Evolutionary conservation across 257 asterid genomes (phyloP), one percentile per base, ranked within the genome.

Genomic region (Rubia yunnanensis): DNA sequence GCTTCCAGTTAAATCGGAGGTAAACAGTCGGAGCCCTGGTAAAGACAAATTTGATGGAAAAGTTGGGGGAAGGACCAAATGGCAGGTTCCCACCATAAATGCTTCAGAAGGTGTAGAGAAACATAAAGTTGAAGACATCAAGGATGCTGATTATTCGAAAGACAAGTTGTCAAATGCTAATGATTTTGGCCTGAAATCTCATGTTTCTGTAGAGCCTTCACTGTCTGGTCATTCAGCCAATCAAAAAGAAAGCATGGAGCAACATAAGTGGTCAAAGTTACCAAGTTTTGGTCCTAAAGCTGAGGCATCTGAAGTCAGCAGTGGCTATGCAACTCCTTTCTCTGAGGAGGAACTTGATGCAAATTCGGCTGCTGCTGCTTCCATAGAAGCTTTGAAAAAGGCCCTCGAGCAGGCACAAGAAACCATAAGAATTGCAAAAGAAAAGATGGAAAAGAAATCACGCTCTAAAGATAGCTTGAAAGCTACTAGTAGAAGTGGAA

Each of bases 331-430:
- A 31, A 81, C 78, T 18, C 74, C 83, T 73, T 68, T 75, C 53
- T 79, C 78, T 64, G 95, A 83, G 54, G 96, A 87, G 82, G 96
- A 92, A 63, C 73, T 82, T 46, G 98, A 92, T 62, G 88, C 73
- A 49, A 87, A 85, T 75, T 92, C 96, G 10, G 86, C 69, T 69
- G 98, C 96, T 71, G 92, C 91, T 78, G 79, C 72, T 63, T 82
- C 95, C 63, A 95, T 87, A 65, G 88, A 92, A 71, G 88, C 91
- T 60, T 76, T 89, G 81, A 92, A 83, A 78, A 84, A 78, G 64
- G 98, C 96, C 56, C 73, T 92, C 35, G 92, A 87, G 72, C 87
- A 87, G 78, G 98, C 96, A 73, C 92, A 92, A 77, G 96, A 92
- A 81, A 87, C 89, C 73, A 89, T 92, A 78, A 81, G 96, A 77